Evolutionary conservation across 257 asterid genomes (phyloP).

Genomic region (Nicotiana noctiflora): DNA sequence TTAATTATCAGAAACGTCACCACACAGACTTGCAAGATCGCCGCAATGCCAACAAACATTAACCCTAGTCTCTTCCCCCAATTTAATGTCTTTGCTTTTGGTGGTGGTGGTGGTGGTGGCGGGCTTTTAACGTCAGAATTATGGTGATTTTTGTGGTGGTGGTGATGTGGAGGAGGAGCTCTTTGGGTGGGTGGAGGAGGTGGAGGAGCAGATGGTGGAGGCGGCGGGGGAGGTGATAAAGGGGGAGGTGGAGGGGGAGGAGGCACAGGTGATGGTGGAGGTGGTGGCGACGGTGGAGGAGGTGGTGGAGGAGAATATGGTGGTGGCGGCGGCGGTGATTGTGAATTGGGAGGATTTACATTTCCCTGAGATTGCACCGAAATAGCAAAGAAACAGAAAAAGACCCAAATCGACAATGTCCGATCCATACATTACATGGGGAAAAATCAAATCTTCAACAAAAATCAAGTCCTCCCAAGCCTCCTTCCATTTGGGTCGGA

Average conservation of each 20-base stretch:
- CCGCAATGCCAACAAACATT: constrained; percentile 30
- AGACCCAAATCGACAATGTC: constrained; percentile 26
- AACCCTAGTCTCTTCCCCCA: constrained; percentile 37
- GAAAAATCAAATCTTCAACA: constrained; percentile 11
- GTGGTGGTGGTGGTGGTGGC: neutral
- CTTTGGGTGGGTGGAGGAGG: constrained; percentile 3
- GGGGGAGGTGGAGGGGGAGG: neutral
- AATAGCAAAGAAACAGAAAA: constrained; percentile 22
- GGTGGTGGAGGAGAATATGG: constrained; percentile 17
- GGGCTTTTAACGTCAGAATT: neutral
- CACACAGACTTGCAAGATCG: constrained; percentile 37
- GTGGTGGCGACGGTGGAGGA: constrained; percentile 16
- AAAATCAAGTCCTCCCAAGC: constrained; percentile 13
- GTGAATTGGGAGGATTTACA: constrained; percentile 21
- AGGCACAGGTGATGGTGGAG: neutral
- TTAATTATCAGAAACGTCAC: constrained; percentile 33
- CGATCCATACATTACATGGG: constrained; percentile 42
- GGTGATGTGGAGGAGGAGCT: neutral
- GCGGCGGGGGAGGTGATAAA: neutral
- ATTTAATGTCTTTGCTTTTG: constrained; percentile 14
- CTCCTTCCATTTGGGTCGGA: constrained; percentile 44
- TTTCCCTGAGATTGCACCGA: constrained; percentile 41
- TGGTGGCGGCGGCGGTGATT: constrained; percentile 14
- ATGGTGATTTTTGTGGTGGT: neutral
- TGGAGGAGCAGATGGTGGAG: neutral